Conservation (phyloP, 2,329 filamentous ascomycete genomes). For the Penicillium verrucosum region DNA sequence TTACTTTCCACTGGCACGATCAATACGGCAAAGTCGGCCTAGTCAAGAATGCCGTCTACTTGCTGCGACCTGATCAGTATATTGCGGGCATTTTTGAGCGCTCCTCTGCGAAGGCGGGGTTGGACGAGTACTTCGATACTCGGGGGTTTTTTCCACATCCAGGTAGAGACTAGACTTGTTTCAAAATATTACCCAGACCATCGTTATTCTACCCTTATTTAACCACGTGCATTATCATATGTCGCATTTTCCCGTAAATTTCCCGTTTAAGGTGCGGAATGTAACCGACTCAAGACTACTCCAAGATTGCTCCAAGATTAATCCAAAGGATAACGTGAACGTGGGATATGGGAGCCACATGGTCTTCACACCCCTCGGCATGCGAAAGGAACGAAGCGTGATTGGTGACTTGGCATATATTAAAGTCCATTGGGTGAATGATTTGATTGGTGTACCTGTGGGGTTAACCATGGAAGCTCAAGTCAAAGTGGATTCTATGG, state of each 20-base stretch:
- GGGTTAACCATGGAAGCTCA: not conserved
- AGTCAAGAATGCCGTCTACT: slow-evolving; percentile 25
- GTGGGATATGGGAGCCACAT: not conserved
- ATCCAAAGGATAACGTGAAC: not conserved
- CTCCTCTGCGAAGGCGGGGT: slow-evolving; percentile 14
- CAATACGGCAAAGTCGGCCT: slow-evolving; percentile 24
- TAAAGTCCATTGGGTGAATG: not conserved
- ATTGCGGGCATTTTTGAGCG: slow-evolving; percentile 24
- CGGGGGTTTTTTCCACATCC: not conserved
- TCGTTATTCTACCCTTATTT: not conserved
- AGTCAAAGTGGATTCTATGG: not conserved
- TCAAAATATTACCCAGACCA: not conserved
- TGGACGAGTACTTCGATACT: slow-evolving; percentile 24
- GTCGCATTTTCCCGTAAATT: not conserved
- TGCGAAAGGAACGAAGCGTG: not conserved
- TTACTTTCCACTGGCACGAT: slow-evolving; percentile 25
- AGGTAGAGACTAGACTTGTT: not conserved
- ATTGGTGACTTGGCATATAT: slow-evolving; percentile 8
- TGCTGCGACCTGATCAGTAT: slow-evolving; percentile 33
- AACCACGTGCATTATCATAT: not conserved
- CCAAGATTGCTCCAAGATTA: not conserved
- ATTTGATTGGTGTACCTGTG: slow-evolving; percentile 7
- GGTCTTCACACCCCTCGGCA: not conserved
- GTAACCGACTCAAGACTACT: not conserved
- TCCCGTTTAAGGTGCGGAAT: not conserved